Evolutionary conservation across 345 rosid species (phyloP).

Genomic region (Excoecaria agallocha): DNA sequence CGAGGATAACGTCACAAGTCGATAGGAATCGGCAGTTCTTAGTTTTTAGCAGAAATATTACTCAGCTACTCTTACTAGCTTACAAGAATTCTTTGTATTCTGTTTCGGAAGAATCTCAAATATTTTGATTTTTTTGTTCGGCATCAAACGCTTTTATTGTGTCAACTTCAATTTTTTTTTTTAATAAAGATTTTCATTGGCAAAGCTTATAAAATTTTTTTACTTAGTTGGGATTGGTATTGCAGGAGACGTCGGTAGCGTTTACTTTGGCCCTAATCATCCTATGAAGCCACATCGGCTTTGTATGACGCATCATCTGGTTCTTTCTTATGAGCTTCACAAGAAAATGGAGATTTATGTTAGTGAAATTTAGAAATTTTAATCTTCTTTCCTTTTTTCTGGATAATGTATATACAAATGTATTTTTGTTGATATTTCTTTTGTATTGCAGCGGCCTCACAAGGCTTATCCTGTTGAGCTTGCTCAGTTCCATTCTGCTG

Average conservation of each 20-base stretch:
- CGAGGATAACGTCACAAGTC: neutral
- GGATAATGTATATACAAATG: neutral
- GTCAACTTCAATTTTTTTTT: no score
- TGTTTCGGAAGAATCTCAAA: neutral
- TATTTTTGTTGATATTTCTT: slow-evolving; percentile 15
- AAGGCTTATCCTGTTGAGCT: slow-evolving; percentile 97
- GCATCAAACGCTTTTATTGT: no score
- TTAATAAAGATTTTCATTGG: neutral
- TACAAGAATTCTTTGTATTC: neutral
- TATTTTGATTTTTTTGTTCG: no score
- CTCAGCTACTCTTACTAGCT: neutral
- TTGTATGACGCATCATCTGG: slow-evolving; percentile 98
- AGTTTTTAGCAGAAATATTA: neutral
- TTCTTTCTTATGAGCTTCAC: slow-evolving; percentile 90
- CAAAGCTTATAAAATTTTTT: neutral
- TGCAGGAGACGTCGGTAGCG: slow-evolving; percentile 91
- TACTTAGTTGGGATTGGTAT: slow-evolving; percentile 3
- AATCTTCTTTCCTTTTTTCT: neutral
- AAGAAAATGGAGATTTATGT: slow-evolving; percentile 94
- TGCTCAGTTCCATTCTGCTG: slow-evolving; percentile 93
- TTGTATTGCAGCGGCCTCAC: slow-evolving; percentile 77
- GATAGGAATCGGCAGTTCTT: neutral
- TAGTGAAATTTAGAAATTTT: slow-evolving; percentile 18
- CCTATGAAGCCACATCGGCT: slow-evolving; percentile 98
- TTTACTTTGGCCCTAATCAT: slow-evolving; percentile 94